phyloP scores from a whole-genome alignment of 2,329 filamentous ascomycete genomes.

The Microcera coccophila region DNA sequence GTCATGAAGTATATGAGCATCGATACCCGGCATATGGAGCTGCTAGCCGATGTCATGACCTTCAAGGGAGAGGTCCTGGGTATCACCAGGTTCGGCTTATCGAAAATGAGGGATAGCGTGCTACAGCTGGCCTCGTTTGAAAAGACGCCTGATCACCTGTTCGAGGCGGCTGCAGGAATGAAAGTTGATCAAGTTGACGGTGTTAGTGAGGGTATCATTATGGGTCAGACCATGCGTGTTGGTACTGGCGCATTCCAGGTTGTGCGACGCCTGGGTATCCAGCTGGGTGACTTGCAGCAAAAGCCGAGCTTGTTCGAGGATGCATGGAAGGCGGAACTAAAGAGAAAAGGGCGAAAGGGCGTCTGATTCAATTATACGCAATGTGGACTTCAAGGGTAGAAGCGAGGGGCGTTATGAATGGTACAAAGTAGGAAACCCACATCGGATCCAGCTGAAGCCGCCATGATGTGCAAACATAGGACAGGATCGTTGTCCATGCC shows the following conservation, averaged over 20 bases:
- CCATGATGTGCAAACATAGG: no score
- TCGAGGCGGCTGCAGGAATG: conserved; percentile 88
- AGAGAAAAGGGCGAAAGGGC: conserved; percentile 18
- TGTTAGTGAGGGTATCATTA: conserved; percentile 95
- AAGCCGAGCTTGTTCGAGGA: conserved; percentile 70
- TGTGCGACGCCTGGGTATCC: conserved; percentile 69
- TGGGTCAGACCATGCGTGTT: conserved; percentile 89
- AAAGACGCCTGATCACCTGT: conserved; percentile 96
- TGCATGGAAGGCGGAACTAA: conserved; percentile 45
- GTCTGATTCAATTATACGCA: no score
- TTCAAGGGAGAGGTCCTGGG: conserved; percentile 96
- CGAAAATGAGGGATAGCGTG: conserved; percentile 94
- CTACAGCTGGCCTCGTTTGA: conserved; percentile 94
- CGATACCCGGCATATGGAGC: conserved; percentile 95
- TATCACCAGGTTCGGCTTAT: conserved; percentile 92
- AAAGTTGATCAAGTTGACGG: conserved; percentile 91
- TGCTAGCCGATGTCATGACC: conserved; percentile 97
- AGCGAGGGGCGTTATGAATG: no score
- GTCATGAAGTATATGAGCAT: conserved; percentile 96
- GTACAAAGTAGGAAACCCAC: no score
- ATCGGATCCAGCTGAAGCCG: no score
- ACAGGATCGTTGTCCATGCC: no score
- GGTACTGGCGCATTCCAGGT: conserved; percentile 93
- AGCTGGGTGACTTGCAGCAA: conserved; percentile 52
- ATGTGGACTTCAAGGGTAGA: no score